These are phyloP conservation scores for Phytophthora crassamura DNA, from an alignment of 352 stramenopile genomes.

Conservation along the genomic window DNA sequence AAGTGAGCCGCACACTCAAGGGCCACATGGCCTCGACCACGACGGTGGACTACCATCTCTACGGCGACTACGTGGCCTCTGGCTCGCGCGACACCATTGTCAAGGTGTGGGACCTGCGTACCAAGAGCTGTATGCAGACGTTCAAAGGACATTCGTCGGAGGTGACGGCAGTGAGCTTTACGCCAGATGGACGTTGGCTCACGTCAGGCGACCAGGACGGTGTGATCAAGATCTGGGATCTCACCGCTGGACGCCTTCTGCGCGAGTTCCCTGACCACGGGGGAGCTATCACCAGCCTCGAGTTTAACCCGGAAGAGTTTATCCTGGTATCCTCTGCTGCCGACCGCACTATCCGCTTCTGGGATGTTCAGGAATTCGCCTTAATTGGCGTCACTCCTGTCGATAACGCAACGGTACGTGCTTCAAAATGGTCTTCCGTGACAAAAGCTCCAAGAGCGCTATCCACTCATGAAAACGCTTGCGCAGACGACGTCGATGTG, in stretches of 20 bases:
- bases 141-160: conserved; percentile 85
- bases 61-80: conserved; percentile 87
- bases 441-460: neutral
- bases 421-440: neutral
- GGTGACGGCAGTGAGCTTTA: conserved; percentile 82
- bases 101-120: conserved; percentile 88
- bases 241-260: conserved; percentile 79
- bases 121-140: conserved; percentile 88
- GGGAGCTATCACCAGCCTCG: conserved; percentile 77
- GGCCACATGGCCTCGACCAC: conserved; percentile 87
- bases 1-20: conserved; percentile 82
- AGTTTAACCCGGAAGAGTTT: conserved; percentile 90
- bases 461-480: neutral
- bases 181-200: conserved; percentile 83
- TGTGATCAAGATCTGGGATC: conserved; percentile 87
- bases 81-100: conserved; percentile 84
- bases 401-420: conserved; percentile 71
- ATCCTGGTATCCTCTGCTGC: conserved; percentile 81
- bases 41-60: conserved; percentile 85
- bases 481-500: conserved; percentile 81
- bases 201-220: conserved; percentile 78
- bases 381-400: conserved; percentile 83
- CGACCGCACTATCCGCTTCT: conserved; percentile 85
- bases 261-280: conserved; percentile 79
- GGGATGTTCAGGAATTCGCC: conserved; percentile 86